A percentile compares a stretch with the other conserved stretches of the same genome.
phyloP scores from a whole-genome alignment of 495 filamentous ascomycete genomes.

The Cryomyces antarcticus region DNA sequence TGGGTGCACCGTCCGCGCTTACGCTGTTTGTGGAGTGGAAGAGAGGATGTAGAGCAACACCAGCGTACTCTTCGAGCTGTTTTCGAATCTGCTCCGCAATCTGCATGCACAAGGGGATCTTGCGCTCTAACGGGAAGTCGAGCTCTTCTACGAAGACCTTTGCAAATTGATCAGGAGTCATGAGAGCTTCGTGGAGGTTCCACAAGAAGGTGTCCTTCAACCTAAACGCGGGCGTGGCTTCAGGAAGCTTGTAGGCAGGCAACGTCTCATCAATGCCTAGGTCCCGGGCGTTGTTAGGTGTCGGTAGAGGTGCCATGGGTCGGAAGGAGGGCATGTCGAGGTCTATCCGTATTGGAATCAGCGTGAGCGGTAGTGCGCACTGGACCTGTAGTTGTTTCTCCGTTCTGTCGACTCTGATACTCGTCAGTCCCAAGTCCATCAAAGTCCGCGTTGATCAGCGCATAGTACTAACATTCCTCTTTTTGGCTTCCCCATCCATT shows the following conservation, averaged over 20 bases:
- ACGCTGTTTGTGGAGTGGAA: conserved; percentile 45
- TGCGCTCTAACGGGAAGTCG: conserved; percentile 56
- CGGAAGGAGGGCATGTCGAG: conserved; percentile 69
- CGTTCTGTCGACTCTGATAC: conserved; percentile 17
- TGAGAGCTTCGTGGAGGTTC: conserved; percentile 89
- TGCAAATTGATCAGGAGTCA: conserved; percentile 91
- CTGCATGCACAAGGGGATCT: conserved; percentile 38
- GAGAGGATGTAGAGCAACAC: conserved; percentile 78
- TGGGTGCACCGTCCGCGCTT: conserved; percentile 22
- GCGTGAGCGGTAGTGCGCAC: conserved; percentile 62
- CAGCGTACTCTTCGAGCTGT: conserved; percentile 90
- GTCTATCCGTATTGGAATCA: conserved; percentile 93
- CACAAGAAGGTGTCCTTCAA: conserved; percentile 89
- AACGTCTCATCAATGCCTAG: conserved; percentile 40
- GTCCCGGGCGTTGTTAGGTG: conserved; percentile 39
- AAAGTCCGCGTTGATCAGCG: not conserved
- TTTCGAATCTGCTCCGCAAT: conserved; percentile 88
- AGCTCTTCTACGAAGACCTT: conserved; percentile 78
- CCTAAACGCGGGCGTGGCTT: conserved; percentile 59
- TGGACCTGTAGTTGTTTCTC: conserved; percentile 68
- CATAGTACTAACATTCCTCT: conserved; percentile 24
- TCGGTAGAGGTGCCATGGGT: conserved; percentile 49
- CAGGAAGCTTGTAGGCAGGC: conserved; percentile 56
- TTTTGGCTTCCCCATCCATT: conserved; percentile 78
- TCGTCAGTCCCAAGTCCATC: not conserved